These are phyloP conservation scores for Euphorbia tirucalli DNA, from an alignment of 345 rosid genomes.

Conservation along the genomic window DNA sequence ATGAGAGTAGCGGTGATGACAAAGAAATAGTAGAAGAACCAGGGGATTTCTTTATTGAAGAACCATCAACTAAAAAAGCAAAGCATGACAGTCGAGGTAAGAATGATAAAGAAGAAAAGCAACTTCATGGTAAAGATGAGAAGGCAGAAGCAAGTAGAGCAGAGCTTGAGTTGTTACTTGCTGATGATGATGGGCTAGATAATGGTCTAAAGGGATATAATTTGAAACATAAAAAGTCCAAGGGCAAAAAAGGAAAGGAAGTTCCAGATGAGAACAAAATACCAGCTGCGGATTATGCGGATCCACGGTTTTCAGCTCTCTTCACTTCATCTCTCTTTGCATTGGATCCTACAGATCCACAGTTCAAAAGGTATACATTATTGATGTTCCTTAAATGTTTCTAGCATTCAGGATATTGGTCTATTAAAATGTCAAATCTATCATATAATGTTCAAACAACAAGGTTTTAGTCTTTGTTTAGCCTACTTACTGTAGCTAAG, in stretches of 20 bases:
- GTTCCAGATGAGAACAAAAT: conserved; percentile 57
- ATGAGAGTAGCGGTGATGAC: conserved; percentile 18
- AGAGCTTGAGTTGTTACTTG: conserved; percentile 79
- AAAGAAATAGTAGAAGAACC: conserved; percentile 34
- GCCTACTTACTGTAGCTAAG: conserved; percentile 9
- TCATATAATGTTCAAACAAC: neutral
- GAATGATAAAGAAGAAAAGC: conserved; percentile 28
- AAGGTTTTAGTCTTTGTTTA: neutral
- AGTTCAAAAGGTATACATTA: conserved; percentile 67
- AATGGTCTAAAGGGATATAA: conserved; percentile 76
- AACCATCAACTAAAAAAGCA: conserved; percentile 47
- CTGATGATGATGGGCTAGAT: conserved; percentile 64
- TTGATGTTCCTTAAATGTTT: neutral
- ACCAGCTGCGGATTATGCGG: conserved; percentile 54
- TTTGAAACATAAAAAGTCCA: conserved; percentile 53
- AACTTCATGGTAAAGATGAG: conserved; percentile 25
- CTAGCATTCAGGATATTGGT: neutral
- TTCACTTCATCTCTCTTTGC: conserved; percentile 60
- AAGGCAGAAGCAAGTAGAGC: conserved; percentile 62
- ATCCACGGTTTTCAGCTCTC: conserved; percentile 68
- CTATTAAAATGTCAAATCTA: neutral
- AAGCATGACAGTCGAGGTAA: conserved; percentile 28
- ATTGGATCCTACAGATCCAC: conserved; percentile 94
- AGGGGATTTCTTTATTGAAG: conserved; percentile 72
- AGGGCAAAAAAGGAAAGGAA: conserved; percentile 54